Percentiles rank a stretch among this genome's conserved stretches.
These are phyloP conservation scores for Aureobasidium mangrovei DNA, from an alignment of 2,329 filamentous ascomycete genomes.

Conservation along the genomic window DNA sequence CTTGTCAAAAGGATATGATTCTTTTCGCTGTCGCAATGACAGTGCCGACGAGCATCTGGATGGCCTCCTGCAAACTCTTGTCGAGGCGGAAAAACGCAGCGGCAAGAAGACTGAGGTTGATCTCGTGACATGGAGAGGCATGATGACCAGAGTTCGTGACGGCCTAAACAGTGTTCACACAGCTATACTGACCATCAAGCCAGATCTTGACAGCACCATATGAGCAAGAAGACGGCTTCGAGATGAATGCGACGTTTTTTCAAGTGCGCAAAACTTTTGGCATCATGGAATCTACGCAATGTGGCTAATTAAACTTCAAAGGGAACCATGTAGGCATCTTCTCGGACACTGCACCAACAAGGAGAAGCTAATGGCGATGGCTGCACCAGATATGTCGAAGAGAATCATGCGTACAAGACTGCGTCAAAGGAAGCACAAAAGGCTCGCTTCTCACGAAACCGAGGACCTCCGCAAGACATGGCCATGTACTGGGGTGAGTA, in stretches of 20 bases:
- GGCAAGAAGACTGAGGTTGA: constrained; percentile 63
- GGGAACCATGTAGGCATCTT: constrained; percentile 46
- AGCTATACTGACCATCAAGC: constrained; percentile 8
- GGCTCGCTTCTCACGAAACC: constrained; percentile 28
- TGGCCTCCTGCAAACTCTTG: constrained; percentile 67
- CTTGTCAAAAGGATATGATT: constrained; percentile 71
- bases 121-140: constrained; percentile 87
- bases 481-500: constrained; percentile 84
- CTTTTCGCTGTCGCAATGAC: constrained; percentile 76
- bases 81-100: constrained; percentile 60
- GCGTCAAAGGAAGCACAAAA: constrained; percentile 52
- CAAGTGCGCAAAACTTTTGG: constrained; percentile 51
- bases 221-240: constrained; percentile 77
- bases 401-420: constrained; percentile 68
- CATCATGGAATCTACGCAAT: constrained; percentile 2
- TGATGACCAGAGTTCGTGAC: constrained; percentile 84
- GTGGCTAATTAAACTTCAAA: constrained; percentile 24
- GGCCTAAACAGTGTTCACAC: background rate
- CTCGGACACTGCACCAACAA: background rate
- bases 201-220: constrained; percentile 82
- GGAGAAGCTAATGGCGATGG: constrained; percentile 11
- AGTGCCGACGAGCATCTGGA: constrained; percentile 79
- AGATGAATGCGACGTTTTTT: constrained; percentile 90
- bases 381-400: constrained; percentile 71
- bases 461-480: constrained; percentile 54